Evolutionary conservation across 2,329 filamentous ascomycete genomes (phyloP).

Genomic region (Colletotrichum neosansevieriae): DNA sequence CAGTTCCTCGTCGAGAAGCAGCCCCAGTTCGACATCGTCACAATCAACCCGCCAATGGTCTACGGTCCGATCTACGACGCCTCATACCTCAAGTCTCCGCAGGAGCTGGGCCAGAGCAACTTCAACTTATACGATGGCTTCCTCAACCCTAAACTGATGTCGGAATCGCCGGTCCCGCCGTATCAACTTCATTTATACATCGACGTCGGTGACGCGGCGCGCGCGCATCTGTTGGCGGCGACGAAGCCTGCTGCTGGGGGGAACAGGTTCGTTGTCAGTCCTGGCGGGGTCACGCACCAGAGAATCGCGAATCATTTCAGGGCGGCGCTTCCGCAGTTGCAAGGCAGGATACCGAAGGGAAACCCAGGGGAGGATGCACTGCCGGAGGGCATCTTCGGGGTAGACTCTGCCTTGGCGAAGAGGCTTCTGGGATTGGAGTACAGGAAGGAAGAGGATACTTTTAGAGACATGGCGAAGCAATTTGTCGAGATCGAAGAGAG

Average conservation of each 20-base stretch:
- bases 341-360: slow-evolving; percentile 42
- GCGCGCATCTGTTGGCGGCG: slow-evolving; percentile 44
- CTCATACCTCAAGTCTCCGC: not conserved
- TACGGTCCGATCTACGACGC: slow-evolving; percentile 32
- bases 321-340: slow-evolving; percentile 41
- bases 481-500: slow-evolving; percentile 42
- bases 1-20: slow-evolving; percentile 47
- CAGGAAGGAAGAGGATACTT: slow-evolving; percentile 40
- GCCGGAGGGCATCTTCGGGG: slow-evolving; percentile 40
- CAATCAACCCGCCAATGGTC: slow-evolving; percentile 41
- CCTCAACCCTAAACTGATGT: slow-evolving; percentile 11
- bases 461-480: slow-evolving; percentile 43
- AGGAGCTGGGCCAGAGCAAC: slow-evolving; percentile 32
- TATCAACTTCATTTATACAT: slow-evolving; percentile 44
- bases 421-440: slow-evolving; percentile 43
- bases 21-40: slow-evolving; percentile 53
- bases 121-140: slow-evolving; percentile 24
- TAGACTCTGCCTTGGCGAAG: slow-evolving; percentile 39
- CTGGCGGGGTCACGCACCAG: slow-evolving; percentile 42
- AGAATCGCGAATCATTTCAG: slow-evolving; percentile 42
- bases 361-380: slow-evolving; percentile 37
- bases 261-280: slow-evolving; percentile 43
- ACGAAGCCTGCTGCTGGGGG: slow-evolving; percentile 44
- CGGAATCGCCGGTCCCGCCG: slow-evolving; percentile 34
- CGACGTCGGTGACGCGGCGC: slow-evolving; percentile 46